Evolutionary conservation across 2,329 filamentous ascomycete species (phyloP).

Genomic region (Geoglossum cookeanum): DNA sequence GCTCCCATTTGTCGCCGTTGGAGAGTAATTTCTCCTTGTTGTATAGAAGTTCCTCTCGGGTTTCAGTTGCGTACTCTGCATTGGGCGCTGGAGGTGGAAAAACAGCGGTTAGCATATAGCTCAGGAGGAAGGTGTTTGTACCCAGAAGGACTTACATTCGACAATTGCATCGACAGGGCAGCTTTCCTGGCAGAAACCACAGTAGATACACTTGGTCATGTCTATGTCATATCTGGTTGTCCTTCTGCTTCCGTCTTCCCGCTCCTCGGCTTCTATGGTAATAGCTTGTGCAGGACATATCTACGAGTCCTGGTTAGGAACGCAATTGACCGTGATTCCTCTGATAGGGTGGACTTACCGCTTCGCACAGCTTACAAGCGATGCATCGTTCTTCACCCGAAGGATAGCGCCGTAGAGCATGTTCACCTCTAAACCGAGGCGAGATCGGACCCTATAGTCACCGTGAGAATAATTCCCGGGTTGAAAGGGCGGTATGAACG

Average conservation of each 20-base stretch:
- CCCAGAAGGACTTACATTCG: constrained; percentile 32
- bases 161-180: constrained; percentile 95
- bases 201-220: constrained; percentile 99
- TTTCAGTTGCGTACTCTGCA: constrained; percentile 57
- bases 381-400: constrained; percentile 98
- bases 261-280: constrained; percentile 97
- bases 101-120: neutral
- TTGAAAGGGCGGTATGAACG: neutral
- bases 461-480: neutral
- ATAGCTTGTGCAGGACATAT: constrained; percentile 97
- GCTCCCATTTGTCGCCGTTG: constrained; percentile 95
- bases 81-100: constrained; percentile 32
- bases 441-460: constrained; percentile 61
- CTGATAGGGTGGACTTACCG: constrained; percentile 26
- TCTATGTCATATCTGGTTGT: constrained; percentile 98
- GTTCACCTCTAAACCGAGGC: constrained; percentile 92
- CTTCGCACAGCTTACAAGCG: constrained; percentile 98
- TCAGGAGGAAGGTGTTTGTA: neutral
- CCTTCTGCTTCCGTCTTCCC: constrained; percentile 81
- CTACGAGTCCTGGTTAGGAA: constrained; percentile 19
- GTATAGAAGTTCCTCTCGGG: constrained; percentile 84
- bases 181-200: constrained; percentile 96
- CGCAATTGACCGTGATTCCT: neutral
- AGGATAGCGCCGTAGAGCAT: constrained; percentile 88
- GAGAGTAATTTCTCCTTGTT: constrained; percentile 89